Base-by-base conservation (phyloP, 306 rosid species). In the Morella rubra region DNA sequence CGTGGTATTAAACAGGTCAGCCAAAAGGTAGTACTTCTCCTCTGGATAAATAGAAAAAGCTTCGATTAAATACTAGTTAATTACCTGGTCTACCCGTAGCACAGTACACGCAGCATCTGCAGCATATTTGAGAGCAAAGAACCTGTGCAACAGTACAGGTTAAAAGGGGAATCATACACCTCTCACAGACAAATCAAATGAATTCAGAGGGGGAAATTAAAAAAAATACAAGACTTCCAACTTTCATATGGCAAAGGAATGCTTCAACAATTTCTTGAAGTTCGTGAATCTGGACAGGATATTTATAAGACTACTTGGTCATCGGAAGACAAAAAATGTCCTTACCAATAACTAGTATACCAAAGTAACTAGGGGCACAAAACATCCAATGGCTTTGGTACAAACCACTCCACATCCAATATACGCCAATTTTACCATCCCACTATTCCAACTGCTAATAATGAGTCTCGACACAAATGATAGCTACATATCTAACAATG, bases 101-200 rank as follows among this genome's bases (percentile, higher is more conserved):
- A 95, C 99, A 54, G 99, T 95, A 86, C 97, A 95, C 19, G 85
- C 99, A 83, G 99, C 97, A 88, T 95, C 99, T 7, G 92, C 87
- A 73, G 99, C 97, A 85, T 90, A 92, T 76, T 91, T 95, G 14
- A 95, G 97, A 85, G 97, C 97, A 73, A 90, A 95, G 15, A 89
- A 74, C 88, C 99, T 95, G 82, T 20, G 58, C 20, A 27, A 68
- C 62, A 75, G 32, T 14, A 11, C 52, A 47, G 37, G 37, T 32
- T 32, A 32, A 32, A 32, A 32, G 37, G 37, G 37, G 37, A 66
- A 76, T 49, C n/a, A 47, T 32, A 44, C 16, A 46, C 37, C 37
- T 52, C 67, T 76, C 46, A 37, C 50, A 66, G 14, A 51, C 42
- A 82, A 53, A 65, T 7, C 8, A 56, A 20, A 68, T 53, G 18